Evolutionary conservation across 371 early-diverging fungal species (phyloP).

Genomic region (Coemansia sp.): DNA sequence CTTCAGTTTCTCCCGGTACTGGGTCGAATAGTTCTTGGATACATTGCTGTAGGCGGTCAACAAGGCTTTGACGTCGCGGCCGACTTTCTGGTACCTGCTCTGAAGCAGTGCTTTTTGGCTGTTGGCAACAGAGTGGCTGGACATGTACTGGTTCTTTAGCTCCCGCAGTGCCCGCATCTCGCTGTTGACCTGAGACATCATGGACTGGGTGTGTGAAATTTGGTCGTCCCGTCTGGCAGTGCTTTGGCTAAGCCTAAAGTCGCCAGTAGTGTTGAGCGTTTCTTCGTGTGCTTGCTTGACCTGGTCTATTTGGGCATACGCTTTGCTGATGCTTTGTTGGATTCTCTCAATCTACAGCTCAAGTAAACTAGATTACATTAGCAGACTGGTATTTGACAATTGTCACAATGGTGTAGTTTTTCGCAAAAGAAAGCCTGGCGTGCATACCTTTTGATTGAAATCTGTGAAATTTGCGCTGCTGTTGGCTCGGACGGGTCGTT

Average conservation of each 20-base stretch:
- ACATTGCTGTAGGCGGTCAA: slow-evolving; percentile 20
- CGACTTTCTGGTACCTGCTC: slow-evolving; percentile 33
- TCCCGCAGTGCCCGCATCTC: slow-evolving; percentile 7
- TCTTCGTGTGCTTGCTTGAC: slow-evolving; percentile 23
- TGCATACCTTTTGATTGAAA: neutral
- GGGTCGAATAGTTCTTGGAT: slow-evolving; percentile 16
- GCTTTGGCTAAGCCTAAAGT: slow-evolving; percentile 16
- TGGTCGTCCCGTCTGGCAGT: slow-evolving; percentile 20
- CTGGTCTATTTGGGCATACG: slow-evolving; percentile 24
- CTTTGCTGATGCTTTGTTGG: slow-evolving; percentile 19
- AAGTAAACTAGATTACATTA: no score
- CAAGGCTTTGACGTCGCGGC: slow-evolving; percentile 13
- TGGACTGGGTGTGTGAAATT: slow-evolving; percentile 11
- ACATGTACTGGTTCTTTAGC: slow-evolving; percentile 19
- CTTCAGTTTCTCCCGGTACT: slow-evolving; percentile 26
- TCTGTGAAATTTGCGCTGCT: neutral
- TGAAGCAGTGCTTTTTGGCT: slow-evolving; percentile 29
- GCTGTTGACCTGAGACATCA: slow-evolving; percentile 9
- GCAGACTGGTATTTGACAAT: no score
- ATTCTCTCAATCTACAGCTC: slow-evolving; percentile 37
- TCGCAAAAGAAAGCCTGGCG: neutral
- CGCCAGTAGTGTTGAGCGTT: slow-evolving; percentile 29
- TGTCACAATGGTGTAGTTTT: neutral
- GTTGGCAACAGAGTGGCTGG: slow-evolving; percentile 17
- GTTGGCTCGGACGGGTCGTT: neutral